Percentiles rank a stretch among this genome's conserved stretches.
These are phyloP conservation scores for rapeseed (Brassica napus) DNA, from an alignment of 345 rosid species.

Conservation along the genomic window DNA sequence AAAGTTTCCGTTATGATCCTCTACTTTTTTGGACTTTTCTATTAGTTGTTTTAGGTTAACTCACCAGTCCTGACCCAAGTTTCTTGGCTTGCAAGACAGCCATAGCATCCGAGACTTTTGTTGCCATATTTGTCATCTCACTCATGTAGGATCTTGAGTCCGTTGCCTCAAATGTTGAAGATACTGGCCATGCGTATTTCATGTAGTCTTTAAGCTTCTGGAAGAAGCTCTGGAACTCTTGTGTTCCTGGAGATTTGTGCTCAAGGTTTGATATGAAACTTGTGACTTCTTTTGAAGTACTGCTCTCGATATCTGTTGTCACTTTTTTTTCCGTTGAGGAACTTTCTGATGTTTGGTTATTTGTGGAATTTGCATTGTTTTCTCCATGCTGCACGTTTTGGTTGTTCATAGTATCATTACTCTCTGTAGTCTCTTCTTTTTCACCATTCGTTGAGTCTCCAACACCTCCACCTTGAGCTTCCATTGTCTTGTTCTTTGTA, in stretches of 20 bases:
- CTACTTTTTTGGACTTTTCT: background rate
- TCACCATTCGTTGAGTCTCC: conserved; percentile 9
- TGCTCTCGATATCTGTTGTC: conserved; percentile 18
- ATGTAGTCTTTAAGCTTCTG: conserved; percentile 35
- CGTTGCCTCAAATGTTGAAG: conserved; percentile 32
- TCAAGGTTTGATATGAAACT: conserved; percentile 37
- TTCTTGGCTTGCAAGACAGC: conserved; percentile 40
- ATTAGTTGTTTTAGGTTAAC: background rate
- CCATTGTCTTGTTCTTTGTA: background rate
- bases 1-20: conserved; percentile 3
- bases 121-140: conserved; percentile 31
- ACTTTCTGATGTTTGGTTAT: conserved; percentile 10
- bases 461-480: background rate
- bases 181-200: conserved; percentile 6
- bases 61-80: conserved; percentile 33
- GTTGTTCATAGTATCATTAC: background rate
- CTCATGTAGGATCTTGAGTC: conserved; percentile 37
- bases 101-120: conserved; percentile 35
- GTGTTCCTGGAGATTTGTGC: conserved; percentile 30
- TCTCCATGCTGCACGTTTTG: background rate
- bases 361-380: background rate
- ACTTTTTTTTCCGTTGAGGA: conserved; percentile 4
- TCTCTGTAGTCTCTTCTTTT: conserved; percentile 8
- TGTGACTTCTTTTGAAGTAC: conserved; percentile 28
- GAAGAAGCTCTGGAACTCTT: conserved; percentile 35